A percentile compares a stretch with the other conserved stretches of the same genome.
Evolutionary conservation across 2,329 filamentous ascomycete species (phyloP).

Genomic region (Verticillium dahliae): DNA sequence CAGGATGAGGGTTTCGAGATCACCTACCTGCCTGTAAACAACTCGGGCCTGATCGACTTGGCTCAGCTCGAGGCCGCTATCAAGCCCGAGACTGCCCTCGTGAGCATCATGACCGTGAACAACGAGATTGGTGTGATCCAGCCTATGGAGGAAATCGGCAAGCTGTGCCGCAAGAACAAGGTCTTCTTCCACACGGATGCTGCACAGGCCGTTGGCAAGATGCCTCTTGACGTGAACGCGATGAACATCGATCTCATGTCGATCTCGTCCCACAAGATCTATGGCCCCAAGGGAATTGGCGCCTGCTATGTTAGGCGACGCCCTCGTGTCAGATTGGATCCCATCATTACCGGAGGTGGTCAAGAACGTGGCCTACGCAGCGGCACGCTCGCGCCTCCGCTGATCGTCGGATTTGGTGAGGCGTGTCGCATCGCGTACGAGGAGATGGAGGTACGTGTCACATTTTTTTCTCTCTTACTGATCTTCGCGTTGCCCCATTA

Average conservation of each 20-base stretch:
- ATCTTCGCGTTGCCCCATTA: conserved; percentile 14
- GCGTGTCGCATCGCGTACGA: conserved; percentile 86
- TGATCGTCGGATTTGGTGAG: conserved; percentile 91
- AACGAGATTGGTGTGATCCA: conserved; percentile 99
- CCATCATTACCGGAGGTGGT: conserved; percentile 91
- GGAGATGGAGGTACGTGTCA: conserved; percentile 74
- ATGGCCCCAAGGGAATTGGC: conserved; percentile 94
- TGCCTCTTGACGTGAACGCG: conserved; percentile 90
- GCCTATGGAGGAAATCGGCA: conserved; percentile 87
- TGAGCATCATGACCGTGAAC: conserved; percentile 98
- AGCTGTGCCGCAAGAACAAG: conserved; percentile 84
- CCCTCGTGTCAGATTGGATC: conserved; percentile 88
- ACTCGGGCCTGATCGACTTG: conserved; percentile 79
- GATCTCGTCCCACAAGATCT: conserved; percentile 97
- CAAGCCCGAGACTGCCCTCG: conserved; percentile 80
- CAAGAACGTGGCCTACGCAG: conserved; percentile 94
- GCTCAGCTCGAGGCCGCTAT: conserved; percentile 82
- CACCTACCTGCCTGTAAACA: conserved; percentile 90
- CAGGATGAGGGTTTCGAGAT: conserved; percentile 95
- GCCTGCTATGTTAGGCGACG: conserved; percentile 92
- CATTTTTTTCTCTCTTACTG: conserved; percentile 12
- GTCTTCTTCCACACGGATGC: conserved; percentile 97
- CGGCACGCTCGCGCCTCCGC: conserved; percentile 82
- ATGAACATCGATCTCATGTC: conserved; percentile 99
- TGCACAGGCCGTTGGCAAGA: conserved; percentile 97